Evolutionary conservation across 371 early-diverging fungal genomes (phyloP), one percentile per base, ranked within the genome.

Genomic region (Mucor ambiguus): DNA sequence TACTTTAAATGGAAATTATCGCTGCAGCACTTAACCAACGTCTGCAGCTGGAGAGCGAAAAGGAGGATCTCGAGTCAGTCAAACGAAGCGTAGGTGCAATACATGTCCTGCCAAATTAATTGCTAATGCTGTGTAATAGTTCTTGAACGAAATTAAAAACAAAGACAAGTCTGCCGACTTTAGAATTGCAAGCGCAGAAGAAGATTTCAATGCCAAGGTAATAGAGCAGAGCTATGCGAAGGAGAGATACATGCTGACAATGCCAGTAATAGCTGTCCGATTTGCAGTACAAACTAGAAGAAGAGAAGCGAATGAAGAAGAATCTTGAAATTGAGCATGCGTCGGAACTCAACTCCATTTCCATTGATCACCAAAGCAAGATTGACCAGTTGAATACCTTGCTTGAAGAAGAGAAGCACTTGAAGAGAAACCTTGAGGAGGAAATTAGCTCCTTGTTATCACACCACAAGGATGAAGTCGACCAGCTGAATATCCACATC

Each of bases 91-190:
- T 77, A 76, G 64, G 76, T 48, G 12, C 58, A 3, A 3, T 24
- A 4, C 5, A 20, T 35, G 8, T 32, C 20, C 18, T 61, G 0
- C n/a, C 18, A 18, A 26, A 3, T 0, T 38, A 22, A 0, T 18
- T n/a, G 26, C 22, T 52, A 57, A 26, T 3, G 12, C 26, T 9
- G n/a, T 63, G 1, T 33, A 33, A 9, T 22, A 82, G 82, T 63
- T 83, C 16, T 46, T 83, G 58, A 78, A 78, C 33, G 83, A 83
- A 49, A 74, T 77, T 10, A 80, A 80, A 26, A 79, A 74, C 10
- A 78, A 80, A 35, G 83, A 80, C 48, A 78, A 80, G 33, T 64
- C 80, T 29, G 79, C 79, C 3, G 83, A 83, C 61, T 74, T 80
- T 12, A 72, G 81, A 28, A 73, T 83, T 33, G 79, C 79, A 22